Evolutionary conservation across 2,329 filamentous ascomycete genomes (phyloP).

Genomic region (Calonectria hongkongensis): DNA sequence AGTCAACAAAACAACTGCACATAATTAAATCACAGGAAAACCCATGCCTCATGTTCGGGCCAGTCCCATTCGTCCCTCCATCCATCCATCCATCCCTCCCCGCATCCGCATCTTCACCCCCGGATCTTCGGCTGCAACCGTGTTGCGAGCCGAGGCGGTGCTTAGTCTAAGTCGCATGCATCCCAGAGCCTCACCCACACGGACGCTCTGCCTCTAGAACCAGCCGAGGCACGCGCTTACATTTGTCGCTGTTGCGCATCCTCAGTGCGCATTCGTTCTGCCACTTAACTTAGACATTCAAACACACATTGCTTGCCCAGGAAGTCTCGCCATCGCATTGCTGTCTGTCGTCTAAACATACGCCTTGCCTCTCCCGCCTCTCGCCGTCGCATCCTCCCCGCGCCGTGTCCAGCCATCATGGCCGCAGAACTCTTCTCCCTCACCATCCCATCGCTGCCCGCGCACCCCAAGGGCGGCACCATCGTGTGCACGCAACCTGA

Average conservation of each 20-base stretch:
- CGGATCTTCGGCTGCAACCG: slow-evolving; percentile 23
- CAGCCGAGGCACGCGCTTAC: slow-evolving; percentile 26
- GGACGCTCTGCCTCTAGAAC: slow-evolving; percentile 6
- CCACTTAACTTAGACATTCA: not conserved
- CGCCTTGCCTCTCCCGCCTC: slow-evolving; percentile 10
- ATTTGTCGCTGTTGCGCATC: too few relatives aligned
- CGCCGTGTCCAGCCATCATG: slow-evolving; percentile 37
- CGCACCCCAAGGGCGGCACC: slow-evolving; percentile 70
- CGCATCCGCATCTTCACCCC: not conserved
- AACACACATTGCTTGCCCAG: not conserved
- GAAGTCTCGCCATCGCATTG: too few relatives aligned
- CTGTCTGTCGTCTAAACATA: not conserved
- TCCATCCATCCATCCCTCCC: not conserved
- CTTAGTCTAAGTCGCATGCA: slow-evolving; percentile 22
- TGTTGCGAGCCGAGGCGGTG: slow-evolving; percentile 48
- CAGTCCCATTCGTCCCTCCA: too few relatives aligned
- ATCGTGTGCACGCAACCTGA: slow-evolving; percentile 78
- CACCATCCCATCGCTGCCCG: slow-evolving; percentile 70
- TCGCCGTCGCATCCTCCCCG: not conserved
- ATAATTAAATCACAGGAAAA: too few relatives aligned
- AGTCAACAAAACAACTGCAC: too few relatives aligned
- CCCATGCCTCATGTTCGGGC: not conserved
- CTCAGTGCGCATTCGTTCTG: too few relatives aligned
- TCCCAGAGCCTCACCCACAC: slow-evolving; percentile 21
- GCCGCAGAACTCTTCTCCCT: slow-evolving; percentile 63